These are phyloP conservation scores for Megacollybia marginata DNA, from an alignment of 768 basidiomycete genomes.

Conservation along the genomic window DNA sequence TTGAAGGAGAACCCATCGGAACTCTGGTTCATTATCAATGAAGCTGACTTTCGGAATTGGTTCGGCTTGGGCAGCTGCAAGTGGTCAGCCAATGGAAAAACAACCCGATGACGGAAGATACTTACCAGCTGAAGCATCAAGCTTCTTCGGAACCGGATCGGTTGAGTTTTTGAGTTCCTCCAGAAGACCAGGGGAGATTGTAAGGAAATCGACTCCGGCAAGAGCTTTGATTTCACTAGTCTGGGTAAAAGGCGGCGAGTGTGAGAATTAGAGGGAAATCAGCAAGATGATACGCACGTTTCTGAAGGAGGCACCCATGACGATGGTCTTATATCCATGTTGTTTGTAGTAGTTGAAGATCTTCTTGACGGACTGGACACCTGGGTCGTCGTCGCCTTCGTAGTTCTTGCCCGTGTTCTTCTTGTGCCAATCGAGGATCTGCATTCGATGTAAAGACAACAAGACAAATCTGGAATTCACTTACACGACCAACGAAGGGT, in stretches of 20 bases:
- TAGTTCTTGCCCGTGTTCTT: slow-evolving; percentile 81
- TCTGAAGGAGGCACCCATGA: slow-evolving; percentile 99
- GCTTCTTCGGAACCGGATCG: slow-evolving; percentile 75
- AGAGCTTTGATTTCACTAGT: slow-evolving; percentile 88
- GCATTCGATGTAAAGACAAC: slow-evolving; percentile 7
- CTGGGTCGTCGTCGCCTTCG: slow-evolving; percentile 89
- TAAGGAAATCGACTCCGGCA: slow-evolving; percentile 96
- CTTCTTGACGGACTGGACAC: slow-evolving; percentile 90
- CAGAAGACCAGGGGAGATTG: slow-evolving; percentile 85
- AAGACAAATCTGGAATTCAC: slow-evolving; percentile 21
- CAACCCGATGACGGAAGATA: slow-evolving; percentile 3
- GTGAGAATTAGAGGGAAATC: slow-evolving; percentile 4
- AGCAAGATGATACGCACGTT: slow-evolving; percentile 51
- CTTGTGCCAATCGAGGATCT: slow-evolving; percentile 99
- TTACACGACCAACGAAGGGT: slow-evolving; percentile 95
- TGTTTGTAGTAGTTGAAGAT: slow-evolving; percentile 99
- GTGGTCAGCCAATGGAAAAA: slow-evolving; percentile 1
- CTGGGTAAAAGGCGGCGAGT: slow-evolving; percentile 27
- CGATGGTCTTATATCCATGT: slow-evolving; percentile 96
- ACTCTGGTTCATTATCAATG: slow-evolving; percentile 91
- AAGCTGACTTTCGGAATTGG: slow-evolving; percentile 74
- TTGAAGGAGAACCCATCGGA: slow-evolving; percentile 84
- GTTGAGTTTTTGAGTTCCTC: slow-evolving; percentile 87
- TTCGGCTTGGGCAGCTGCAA: slow-evolving; percentile 36
- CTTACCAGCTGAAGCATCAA: slow-evolving; percentile 64